Base-by-base conservation (phyloP, 2,329 filamentous ascomycete species). In the Hypoxylon sp. region DNA sequence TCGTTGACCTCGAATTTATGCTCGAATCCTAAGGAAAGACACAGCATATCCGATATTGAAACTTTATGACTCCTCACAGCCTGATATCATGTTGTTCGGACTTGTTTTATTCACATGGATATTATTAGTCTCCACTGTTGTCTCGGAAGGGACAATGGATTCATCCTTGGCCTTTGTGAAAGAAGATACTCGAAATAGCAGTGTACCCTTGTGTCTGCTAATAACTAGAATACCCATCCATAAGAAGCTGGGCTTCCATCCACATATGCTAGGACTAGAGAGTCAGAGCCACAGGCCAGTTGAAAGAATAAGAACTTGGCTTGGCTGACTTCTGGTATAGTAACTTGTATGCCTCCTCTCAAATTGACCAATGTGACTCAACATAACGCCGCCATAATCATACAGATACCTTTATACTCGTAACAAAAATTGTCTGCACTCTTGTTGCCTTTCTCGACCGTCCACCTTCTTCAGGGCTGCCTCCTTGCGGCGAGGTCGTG, bases 401-500 rank as follows among this genome's bases (percentile, higher is more conserved):
- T 54, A 64, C 27, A 51, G n/a, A 8, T 33, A 40, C 11, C n/a
- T 35, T 30, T 11, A 2, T 13, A 20, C 27, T 44, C 22, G 7
- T 33, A n/a, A 58, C n/a, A 6, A 14, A 50, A 50, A 14, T 20
- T 10, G 8, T 22, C 2, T 11, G 20, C 17, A 14, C 2, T n/a
- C 40, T 40, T 40, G 14, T 2, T 31, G 11, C 13, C 25, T 1
- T 35, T n/a, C 1, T 42, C 20, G 10, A 40, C 3, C n/a, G 2
- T 7, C 30, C 14, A 14, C n/a, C n/a, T 20, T 14, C 20, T 6
- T 50, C 55, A 69, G 17, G 72, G 54, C 63, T 74, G 74, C 48
- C 73, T 73, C 56, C 62, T 73, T 17, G 77, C 75, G 30, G 76
- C 76, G n/a, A 78, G 71, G 17, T 79, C 77, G 44, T 76, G 75